Conservation (phyloP, 805 yeast species). For the Metschnikowia peoriensis region DNA sequence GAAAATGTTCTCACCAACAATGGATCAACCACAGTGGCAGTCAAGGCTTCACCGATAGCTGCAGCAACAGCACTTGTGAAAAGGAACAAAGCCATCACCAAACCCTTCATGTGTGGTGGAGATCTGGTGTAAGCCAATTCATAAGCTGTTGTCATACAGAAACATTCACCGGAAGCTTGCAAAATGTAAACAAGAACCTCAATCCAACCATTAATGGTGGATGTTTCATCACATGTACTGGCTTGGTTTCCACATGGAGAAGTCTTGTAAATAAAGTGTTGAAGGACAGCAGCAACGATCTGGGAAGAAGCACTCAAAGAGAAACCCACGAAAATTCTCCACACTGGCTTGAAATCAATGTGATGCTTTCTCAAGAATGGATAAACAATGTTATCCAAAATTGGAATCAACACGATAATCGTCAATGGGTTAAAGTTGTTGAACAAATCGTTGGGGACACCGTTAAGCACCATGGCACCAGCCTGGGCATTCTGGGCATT, state of each 20-base stretch:
- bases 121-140: slow-evolving; percentile 55
- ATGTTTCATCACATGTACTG: slow-evolving; percentile 32
- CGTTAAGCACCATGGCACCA: slow-evolving; percentile 50
- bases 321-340: slow-evolving; percentile 49
- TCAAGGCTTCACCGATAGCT: slow-evolving; percentile 43
- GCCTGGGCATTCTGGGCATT: slow-evolving; percentile 51
- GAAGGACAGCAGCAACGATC: slow-evolving; percentile 50
- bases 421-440: slow-evolving; percentile 54
- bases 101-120: slow-evolving; percentile 49
- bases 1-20: slow-evolving; percentile 43
- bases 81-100: slow-evolving; percentile 46
- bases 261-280: slow-evolving; percentile 45
- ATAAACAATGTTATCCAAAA: slow-evolving; percentile 47
- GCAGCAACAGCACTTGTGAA: slow-evolving; percentile 48
- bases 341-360: slow-evolving; percentile 31
- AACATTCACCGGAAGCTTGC: slow-evolving; percentile 53
- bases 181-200: slow-evolving; percentile 33
- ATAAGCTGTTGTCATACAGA: slow-evolving; percentile 50
- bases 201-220: slow-evolving; percentile 34
- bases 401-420: slow-evolving; percentile 50
- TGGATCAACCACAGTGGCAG: slow-evolving; percentile 42
- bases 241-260: slow-evolving; percentile 53
- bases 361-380: slow-evolving; percentile 44
- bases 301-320: slow-evolving; percentile 46
- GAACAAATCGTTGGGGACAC: slow-evolving; percentile 57